Base-by-base conservation (phyloP, 1,139 yeast species). In the Candida frijolesensis region DNA sequence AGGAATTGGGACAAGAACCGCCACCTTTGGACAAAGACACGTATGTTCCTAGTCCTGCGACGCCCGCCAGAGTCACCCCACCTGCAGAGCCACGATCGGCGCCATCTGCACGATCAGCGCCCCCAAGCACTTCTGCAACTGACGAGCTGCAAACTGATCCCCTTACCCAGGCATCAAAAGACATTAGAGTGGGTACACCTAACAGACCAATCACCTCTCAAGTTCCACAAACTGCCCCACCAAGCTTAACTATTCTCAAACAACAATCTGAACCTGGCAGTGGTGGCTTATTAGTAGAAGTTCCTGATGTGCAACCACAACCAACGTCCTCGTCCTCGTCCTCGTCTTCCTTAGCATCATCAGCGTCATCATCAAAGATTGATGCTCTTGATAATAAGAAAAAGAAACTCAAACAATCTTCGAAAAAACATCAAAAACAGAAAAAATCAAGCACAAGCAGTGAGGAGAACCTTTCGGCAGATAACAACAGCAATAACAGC, bases 1-100 rank as follows among this genome's bases (percentile, higher is more conserved):
- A 55, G 38, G 60, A 57, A 47, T 22, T 48, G 18, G 60, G 58
- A 2, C 49, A 50, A 35, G 54, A 46, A 3, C 45, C 46, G 7
- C 22, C 47, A 16, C 35, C 42, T 27, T 40, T 22, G 12, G 30
- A 19, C 7, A 33, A 29, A 19, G 18, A 12, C 19, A 33, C 11
- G n/a, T 29, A 32, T 14, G n/a, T 32, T n/a, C 30, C 38, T 18
- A 42, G 34, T 19, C 30, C 34, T 5, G 22, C 41, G 37, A 18
- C 12, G 12, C 32, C 47, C 12, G 32, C 25, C 38, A 29, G 42
- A 19, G 39, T 27, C 12, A 10, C 18, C 18, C 7, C 41, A 25
- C 14, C 18, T 6, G 5, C 34, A 19, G 8, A 12, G 33, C 33
- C 16, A 33, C 30, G 14, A 33, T 11, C n/a, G n/a, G n/a, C 44